Base-by-base conservation (phyloP, 108 stramenopile species). In the Pseudonitzschia multistriata region DNA sequence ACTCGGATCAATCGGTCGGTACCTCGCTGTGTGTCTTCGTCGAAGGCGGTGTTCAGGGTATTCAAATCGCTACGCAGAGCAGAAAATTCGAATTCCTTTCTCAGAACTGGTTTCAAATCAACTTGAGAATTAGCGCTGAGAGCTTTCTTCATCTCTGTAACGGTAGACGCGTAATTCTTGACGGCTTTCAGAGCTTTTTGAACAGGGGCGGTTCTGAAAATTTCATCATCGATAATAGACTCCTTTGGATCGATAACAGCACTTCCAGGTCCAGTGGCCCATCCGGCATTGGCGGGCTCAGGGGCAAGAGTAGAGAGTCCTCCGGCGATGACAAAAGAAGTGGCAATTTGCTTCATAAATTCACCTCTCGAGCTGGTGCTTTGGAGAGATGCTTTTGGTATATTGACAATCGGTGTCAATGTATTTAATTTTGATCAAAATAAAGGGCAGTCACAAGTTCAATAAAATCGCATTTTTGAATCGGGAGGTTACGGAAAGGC, bases 21-120 rank as follows among this genome's bases (percentile, higher is more conserved):
- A 19, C 96, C 96, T 56, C 92, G 78, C 74, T 95, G 94, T 11
- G 92, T 94, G 27, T 97, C 96, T 79, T 97, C 96, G 72, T 95
- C 94, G 62, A 97, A 93, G 27, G 92, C 92, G 31, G 76, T 79
- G 77, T 94, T 94, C 53, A 94, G 67, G 29, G 84, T 87, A 70
- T 96, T 95, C 56, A 96, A 70, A 42, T 78, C 83, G 25, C 74
- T 59, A 39, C 96, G 88, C 36, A 95, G 36, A 24, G 85, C 73
- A 15, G 82, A 77, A 65, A 93, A 87, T 68, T 93, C 91, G 27
- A 96, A 91, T 24, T 83, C 76, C 79, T 87, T 89, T 31, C 90
- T 78, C 35, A 96, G 74, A 65, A 73, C 76, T 15, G 89, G 83
- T 25, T 80, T 77, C 49, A 96, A 63, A 65, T 95, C 88, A 19